phyloP scores from a whole-genome alignment of 225 moss, liverwort and hornwort species.

The Bryoerythrophyllum caledonicum region DNA sequence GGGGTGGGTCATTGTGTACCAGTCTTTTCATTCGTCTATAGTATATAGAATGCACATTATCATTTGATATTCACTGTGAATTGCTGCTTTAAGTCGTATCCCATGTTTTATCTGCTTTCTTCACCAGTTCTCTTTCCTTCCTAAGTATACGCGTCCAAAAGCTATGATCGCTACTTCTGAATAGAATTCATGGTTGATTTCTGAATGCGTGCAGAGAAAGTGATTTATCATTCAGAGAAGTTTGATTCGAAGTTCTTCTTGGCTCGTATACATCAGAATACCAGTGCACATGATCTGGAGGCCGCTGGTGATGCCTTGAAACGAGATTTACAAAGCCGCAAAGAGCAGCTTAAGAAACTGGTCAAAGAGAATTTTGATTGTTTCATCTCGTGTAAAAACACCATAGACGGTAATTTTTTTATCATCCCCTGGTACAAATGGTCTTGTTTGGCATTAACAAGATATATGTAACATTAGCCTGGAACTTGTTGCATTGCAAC shows the following conservation, averaged over 20 bases:
- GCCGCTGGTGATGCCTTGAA: conserved; percentile 78
- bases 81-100: conserved; percentile 11
- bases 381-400: conserved; percentile 99
- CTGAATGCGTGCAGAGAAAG: conserved; percentile 65
- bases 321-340: conserved; percentile 79
- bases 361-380: conserved; percentile 99
- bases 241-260: conserved; percentile 90
- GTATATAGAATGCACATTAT: neutral
- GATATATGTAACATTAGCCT: conserved; percentile 2
- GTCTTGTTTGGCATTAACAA: conserved; percentile 18
- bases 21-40: conserved; percentile 2
- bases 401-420: conserved; percentile 73
- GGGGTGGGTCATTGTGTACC: conserved; percentile 45
- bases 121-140: neutral
- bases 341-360: conserved; percentile 89
- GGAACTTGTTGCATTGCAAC: neutral
- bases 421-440: conserved; percentile 9
- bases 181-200: conserved; percentile 18
- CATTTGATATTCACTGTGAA: neutral
- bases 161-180: conserved; percentile 20
- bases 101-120: conserved; percentile 13
- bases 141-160: neutral
- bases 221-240: conserved; percentile 91
- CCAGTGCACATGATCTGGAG: conserved; percentile 73
- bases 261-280: conserved; percentile 83